Conservation (phyloP, 2,329 filamentous ascomycete species). For the Xylaria sp. region DNA sequence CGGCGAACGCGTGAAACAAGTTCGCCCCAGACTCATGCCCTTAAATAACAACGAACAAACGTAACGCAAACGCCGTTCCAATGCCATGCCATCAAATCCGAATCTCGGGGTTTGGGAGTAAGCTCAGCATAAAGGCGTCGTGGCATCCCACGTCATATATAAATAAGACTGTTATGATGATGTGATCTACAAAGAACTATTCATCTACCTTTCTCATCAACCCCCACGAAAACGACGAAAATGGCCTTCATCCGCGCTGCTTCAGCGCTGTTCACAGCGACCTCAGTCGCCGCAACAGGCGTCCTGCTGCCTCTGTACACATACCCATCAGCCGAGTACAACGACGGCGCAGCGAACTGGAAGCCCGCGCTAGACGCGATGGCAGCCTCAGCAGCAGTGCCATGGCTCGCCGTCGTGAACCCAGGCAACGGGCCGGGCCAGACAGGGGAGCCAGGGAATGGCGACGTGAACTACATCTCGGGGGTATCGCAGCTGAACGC, state of each 20-base stretch:
- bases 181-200: not conserved
- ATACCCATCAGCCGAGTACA: constrained; percentile 19
- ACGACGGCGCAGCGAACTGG: constrained; percentile 30
- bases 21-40: not conserved
- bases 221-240: not conserved
- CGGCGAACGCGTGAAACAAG: constrained; percentile 3
- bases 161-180: not conserved
- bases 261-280: constrained; percentile 16
- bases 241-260: constrained; percentile 11
- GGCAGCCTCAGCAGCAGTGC: not conserved
- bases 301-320: constrained; percentile 31
- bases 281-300: constrained; percentile 26
- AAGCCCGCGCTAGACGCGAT: constrained; percentile 26
- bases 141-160: not conserved
- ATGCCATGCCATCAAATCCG: not conserved
- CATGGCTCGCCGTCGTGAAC: constrained; percentile 44
- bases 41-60: not conserved
- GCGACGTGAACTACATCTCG: constrained; percentile 48
- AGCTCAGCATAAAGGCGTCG: not conserved
- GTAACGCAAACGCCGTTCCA: not conserved
- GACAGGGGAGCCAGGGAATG: constrained; percentile 41
- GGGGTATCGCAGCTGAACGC: constrained; percentile 51
- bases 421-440: constrained; percentile 48
- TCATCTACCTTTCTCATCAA: not conserved
- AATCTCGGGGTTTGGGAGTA: not conserved